Evolutionary conservation across 1,284 basidiomycete genomes (phyloP).

Genomic region (Ganoderma boninense): DNA sequence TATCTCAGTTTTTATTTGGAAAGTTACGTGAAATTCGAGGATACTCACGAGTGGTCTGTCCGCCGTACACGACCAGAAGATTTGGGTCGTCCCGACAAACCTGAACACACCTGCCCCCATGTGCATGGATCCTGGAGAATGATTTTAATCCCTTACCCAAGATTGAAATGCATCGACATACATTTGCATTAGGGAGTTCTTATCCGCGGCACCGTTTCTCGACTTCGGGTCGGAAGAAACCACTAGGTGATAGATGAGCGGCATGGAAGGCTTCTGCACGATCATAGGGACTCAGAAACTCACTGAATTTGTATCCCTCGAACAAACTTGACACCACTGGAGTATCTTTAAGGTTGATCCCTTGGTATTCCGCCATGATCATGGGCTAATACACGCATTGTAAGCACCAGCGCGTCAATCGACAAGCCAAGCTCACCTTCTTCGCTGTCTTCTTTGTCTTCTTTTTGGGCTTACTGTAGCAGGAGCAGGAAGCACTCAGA

Average conservation of each 20-base stretch:
- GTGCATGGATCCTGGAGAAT: slow-evolving; percentile 67
- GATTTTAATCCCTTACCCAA: background rate
- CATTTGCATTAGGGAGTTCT: slow-evolving; percentile 69
- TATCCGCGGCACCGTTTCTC: slow-evolving; percentile 72
- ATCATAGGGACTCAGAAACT: slow-evolving; percentile 38
- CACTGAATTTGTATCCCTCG: slow-evolving; percentile 80
- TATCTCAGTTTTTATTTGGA: background rate
- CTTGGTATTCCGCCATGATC: slow-evolving; percentile 71
- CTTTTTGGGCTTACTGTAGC: slow-evolving; percentile 62
- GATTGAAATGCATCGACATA: slow-evolving; percentile 42
- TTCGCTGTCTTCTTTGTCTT: slow-evolving; percentile 65
- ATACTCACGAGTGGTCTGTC: slow-evolving; percentile 65
- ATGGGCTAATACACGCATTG: slow-evolving; percentile 52
- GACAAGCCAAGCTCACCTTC: slow-evolving; percentile 50
- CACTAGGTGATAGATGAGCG: slow-evolving; percentile 51
- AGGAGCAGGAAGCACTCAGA: background rate
- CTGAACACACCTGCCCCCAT: slow-evolving; percentile 82
- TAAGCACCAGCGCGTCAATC: background rate
- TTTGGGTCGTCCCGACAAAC: slow-evolving; percentile 59
- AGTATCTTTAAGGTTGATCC: slow-evolving; percentile 67
- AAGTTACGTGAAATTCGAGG: background rate
- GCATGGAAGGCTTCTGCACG: background rate
- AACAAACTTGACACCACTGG: slow-evolving; percentile 73
- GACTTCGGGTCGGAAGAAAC: slow-evolving; percentile 83
- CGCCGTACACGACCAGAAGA: slow-evolving; percentile 71